Evolutionary conservation across 306 rosid genomes (phyloP).

Genomic region (Malus sylvestris): DNA sequence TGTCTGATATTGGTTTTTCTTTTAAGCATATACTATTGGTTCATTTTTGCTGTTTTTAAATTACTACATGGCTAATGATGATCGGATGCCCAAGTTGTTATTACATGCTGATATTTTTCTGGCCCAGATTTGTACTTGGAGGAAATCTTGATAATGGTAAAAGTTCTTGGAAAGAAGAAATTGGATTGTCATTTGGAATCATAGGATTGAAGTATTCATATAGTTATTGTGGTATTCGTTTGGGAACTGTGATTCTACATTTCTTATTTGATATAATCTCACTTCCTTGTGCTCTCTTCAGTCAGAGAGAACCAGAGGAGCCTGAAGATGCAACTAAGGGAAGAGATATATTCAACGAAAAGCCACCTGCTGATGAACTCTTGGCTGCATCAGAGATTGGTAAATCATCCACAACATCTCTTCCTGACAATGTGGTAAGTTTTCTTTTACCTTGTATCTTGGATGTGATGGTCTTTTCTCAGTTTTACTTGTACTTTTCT

Average conservation of each 20-base stretch:
- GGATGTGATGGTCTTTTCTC: neutral
- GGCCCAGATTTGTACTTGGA: neutral
- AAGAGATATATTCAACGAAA: conserved; percentile 95
- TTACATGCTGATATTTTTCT: neutral
- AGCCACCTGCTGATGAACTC: conserved; percentile 96
- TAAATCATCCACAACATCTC: conserved; percentile 80
- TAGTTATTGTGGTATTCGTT: neutral
- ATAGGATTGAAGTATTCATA: neutral
- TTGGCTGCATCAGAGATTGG: conserved; percentile 95
- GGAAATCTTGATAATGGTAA: neutral
- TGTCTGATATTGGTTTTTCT: neutral
- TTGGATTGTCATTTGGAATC: neutral
- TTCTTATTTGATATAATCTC: conserved; percentile 9
- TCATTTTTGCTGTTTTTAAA: neutral
- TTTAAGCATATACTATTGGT: conserved; percentile 3
- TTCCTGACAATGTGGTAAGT: conserved; percentile 96
- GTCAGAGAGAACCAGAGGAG: conserved; percentile 99
- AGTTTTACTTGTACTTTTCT: neutral
- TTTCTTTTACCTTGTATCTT: neutral
- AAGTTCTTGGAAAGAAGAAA: neutral
- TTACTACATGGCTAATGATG: neutral
- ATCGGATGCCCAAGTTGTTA: neutral
- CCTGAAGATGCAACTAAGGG: conserved; percentile 99
- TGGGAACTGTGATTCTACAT: neutral
- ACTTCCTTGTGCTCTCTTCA: conserved; percentile 21